Percentiles rank a stretch among this genome's conserved stretches.
Evolutionary conservation across 2,329 filamentous ascomycete genomes (phyloP).

Genomic region (Cladorrhinum sp.): DNA sequence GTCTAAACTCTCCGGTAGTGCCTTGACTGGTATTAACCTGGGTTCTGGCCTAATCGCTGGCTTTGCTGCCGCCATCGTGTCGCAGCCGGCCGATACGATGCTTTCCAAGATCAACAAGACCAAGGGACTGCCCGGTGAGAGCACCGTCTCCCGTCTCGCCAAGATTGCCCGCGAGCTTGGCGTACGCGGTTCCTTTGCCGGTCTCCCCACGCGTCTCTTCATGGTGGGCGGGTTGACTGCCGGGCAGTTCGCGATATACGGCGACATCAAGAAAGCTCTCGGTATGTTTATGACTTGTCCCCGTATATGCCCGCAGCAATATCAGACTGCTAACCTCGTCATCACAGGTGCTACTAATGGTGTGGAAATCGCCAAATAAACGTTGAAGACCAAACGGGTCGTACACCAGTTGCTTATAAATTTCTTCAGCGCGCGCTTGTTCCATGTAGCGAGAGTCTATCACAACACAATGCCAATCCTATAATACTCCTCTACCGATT

Average conservation of each 20-base stretch:
- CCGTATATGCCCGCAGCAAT: conserved; percentile 1
- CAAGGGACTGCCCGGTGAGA: conserved; percentile 74
- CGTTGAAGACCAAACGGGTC: background rate
- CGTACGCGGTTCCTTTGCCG: conserved; percentile 66
- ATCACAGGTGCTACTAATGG: conserved; percentile 63
- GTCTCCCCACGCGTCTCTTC: conserved; percentile 63
- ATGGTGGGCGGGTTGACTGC: conserved; percentile 63
- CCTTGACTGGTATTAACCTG: conserved; percentile 68
- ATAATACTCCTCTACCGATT: conserved; percentile 3
- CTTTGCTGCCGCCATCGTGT: conserved; percentile 77
- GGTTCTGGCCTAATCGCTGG: conserved; percentile 48
- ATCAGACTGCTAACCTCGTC: conserved; percentile 3
- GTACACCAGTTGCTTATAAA: conserved; percentile 1
- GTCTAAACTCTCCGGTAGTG: conserved; percentile 49
- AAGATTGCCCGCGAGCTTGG: conserved; percentile 81
- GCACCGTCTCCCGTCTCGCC: conserved; percentile 69
- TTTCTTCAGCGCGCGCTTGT: conserved; percentile 3
- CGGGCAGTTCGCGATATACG: conserved; percentile 84
- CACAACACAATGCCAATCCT: conserved; percentile 2
- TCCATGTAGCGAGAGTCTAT: conserved; percentile 1
- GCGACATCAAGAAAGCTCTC: conserved; percentile 64
- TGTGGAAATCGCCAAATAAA: conserved; percentile 63
- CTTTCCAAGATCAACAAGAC: conserved; percentile 89
- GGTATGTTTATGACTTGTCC: conserved; percentile 7
- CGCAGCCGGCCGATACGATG: conserved; percentile 84